These are phyloP conservation scores for Ceriops decandra DNA, from an alignment of 345 rosid species.

Conservation along the genomic window DNA sequence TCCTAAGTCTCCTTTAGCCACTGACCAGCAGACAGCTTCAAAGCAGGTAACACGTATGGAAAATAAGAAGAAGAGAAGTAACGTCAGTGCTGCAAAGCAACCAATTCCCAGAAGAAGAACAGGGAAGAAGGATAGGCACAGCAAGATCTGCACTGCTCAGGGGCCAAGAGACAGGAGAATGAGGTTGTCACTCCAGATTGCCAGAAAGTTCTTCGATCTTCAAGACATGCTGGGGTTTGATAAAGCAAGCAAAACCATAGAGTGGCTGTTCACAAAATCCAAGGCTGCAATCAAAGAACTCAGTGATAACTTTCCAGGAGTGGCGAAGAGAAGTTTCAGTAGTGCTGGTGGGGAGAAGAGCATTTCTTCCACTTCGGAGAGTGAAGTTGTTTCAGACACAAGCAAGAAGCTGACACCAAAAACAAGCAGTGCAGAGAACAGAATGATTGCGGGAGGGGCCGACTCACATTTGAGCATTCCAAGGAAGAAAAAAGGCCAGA, in stretches of 20 bases:
- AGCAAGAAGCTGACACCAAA: slow-evolving; percentile 15
- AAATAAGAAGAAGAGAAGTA: slow-evolving; percentile 23
- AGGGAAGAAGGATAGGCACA: slow-evolving; percentile 27
- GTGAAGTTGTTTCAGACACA: slow-evolving; percentile 35
- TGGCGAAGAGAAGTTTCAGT: slow-evolving; percentile 15
- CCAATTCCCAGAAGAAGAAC: slow-evolving; percentile 23
- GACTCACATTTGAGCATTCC: slow-evolving; percentile 13
- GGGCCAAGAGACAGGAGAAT: slow-evolving; percentile 31
- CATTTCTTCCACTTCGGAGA: slow-evolving; percentile 35
- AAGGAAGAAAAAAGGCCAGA: slow-evolving; percentile 18
- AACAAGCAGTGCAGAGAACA: slow-evolving; percentile 14
- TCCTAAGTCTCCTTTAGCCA: background rate
- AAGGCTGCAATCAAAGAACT: slow-evolving; percentile 63
- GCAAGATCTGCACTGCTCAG: slow-evolving; percentile 28
- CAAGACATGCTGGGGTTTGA: slow-evolving; percentile 33
- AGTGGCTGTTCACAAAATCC: slow-evolving; percentile 52
- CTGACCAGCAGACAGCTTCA: slow-evolving; percentile 18
- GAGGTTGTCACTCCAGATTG: slow-evolving; percentile 28
- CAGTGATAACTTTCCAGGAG: slow-evolving; percentile 27
- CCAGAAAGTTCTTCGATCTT: slow-evolving; percentile 31
- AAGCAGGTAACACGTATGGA: slow-evolving; percentile 19
- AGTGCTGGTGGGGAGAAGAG: slow-evolving; percentile 12
- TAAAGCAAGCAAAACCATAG: slow-evolving; percentile 33
- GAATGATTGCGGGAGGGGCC: background rate
- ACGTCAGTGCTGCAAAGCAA: slow-evolving; percentile 12